These are phyloP conservation scores for Periglandula ipomoeae DNA, from an alignment of 2,329 filamentous ascomycete genomes.

Conservation along the genomic window DNA sequence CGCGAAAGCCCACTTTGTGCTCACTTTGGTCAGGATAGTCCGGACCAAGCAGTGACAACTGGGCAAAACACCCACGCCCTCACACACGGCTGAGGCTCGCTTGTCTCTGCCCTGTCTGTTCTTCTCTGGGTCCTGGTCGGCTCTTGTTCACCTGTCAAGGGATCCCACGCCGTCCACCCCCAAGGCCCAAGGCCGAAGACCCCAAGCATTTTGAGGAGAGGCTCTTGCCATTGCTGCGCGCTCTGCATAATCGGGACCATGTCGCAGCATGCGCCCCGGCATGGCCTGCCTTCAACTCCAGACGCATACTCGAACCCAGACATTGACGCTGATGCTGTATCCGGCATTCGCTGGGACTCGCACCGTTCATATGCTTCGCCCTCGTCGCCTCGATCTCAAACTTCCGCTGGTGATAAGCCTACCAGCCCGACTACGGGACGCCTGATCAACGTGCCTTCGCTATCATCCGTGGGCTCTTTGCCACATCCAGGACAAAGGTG, in stretches of 20 bases:
- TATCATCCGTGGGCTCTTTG: constrained; percentile 13
- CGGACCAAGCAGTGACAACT: not conserved
- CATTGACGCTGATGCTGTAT: constrained; percentile 3
- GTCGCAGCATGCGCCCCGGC: constrained; percentile 43
- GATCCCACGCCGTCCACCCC: constrained; percentile 1
- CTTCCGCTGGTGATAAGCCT: constrained; percentile 24
- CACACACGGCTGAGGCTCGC: not conserved
- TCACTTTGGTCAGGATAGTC: not conserved
- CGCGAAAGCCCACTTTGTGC: constrained; percentile 2
- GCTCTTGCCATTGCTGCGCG: constrained; percentile 9
- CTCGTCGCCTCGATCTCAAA: constrained; percentile 14
- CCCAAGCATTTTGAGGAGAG: constrained; percentile 7
- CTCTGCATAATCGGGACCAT: constrained; percentile 28
- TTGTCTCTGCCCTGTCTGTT: not conserved
- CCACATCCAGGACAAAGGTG: constrained; percentile 19
- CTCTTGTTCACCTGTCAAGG: not conserved
- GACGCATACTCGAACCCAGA: constrained; percentile 5
- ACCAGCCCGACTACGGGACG: constrained; percentile 37
- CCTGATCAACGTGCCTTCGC: constrained; percentile 15
- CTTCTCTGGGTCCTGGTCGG: not conserved
- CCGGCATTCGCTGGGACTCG: constrained; percentile 3
- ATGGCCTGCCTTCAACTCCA: constrained; percentile 27
- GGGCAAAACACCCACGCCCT: constrained; percentile 3
- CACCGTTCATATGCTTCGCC: constrained; percentile 10
- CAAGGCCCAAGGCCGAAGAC: constrained; percentile 3